Evolutionary conservation across 306 rosid genomes (phyloP).

Genomic region (Argentina anserina): DNA sequence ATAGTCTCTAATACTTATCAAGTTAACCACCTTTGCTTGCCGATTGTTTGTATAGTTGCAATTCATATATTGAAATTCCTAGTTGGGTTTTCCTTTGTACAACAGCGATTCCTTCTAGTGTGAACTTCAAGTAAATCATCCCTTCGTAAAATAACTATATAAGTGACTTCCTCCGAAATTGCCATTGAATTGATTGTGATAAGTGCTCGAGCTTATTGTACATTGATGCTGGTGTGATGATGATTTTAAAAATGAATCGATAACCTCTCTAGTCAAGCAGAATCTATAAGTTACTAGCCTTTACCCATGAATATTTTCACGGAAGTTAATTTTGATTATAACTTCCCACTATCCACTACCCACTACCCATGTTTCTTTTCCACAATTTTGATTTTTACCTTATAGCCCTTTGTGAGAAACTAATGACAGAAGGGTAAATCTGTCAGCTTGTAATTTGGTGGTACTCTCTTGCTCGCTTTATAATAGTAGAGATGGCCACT

Average conservation of each 20-base stretch:
- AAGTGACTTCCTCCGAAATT: not conserved
- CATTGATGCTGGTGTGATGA: not conserved
- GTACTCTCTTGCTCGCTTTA: too few species aligned
- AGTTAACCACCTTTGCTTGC: not conserved
- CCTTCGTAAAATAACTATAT: not conserved
- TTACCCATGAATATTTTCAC: too few species aligned
- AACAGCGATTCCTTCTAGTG: not conserved
- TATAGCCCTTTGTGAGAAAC: too few species aligned
- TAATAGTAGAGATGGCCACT: too few species aligned
- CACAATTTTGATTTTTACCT: too few species aligned
- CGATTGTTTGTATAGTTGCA: not conserved
- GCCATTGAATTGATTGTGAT: not conserved
- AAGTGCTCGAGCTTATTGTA: not conserved
- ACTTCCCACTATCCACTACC: too few species aligned
- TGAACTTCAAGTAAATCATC: not conserved
- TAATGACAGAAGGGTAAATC: too few species aligned
- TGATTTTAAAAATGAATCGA: not conserved
- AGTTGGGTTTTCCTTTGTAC: not conserved
- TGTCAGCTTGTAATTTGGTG: too few species aligned
- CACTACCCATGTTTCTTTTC: too few species aligned
- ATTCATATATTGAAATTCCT: not conserved
- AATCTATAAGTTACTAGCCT: too few species aligned
- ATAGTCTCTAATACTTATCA: conserved; percentile 9
- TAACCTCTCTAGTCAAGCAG: not conserved
- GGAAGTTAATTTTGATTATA: too few species aligned